Percentiles rank a stretch among this genome's conserved stretches.
phyloP scores from a whole-genome alignment of 352 stramenopile genomes.

The Pythium rhizo-oryzae region DNA sequence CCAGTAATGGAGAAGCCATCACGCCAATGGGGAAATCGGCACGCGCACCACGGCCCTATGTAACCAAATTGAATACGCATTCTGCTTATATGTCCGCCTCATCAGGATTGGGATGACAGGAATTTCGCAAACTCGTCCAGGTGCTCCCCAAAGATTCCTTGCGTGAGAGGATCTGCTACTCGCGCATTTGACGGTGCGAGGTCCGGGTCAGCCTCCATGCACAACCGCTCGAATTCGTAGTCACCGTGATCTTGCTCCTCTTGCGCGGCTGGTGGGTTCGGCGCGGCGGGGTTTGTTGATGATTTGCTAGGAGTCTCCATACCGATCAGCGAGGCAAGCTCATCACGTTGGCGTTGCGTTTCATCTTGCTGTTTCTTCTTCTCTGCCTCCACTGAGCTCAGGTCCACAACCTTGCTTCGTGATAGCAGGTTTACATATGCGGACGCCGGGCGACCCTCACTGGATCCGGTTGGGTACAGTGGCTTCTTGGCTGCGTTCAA shows the following conservation, averaged over 20 bases:
- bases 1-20: conserved; percentile 6
- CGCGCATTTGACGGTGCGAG: conserved; percentile 33
- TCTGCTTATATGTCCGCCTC: not conserved
- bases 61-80: not conserved
- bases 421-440: conserved; percentile 80
- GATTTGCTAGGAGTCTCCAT: not conserved
- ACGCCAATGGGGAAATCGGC: too few relatives aligned
- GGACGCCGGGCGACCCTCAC: conserved; percentile 61
- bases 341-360: not conserved
- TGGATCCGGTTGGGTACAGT: conserved; percentile 78
- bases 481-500: conserved; percentile 58
- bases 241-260: conserved; percentile 61
- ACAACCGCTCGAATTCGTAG: conserved; percentile 82
- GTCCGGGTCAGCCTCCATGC: conserved; percentile 76
- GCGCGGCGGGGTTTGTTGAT: not conserved
- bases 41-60: not conserved
- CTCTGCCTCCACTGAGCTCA: conserved; percentile 51
- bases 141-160: conserved; percentile 51
- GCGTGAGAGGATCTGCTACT: not conserved
- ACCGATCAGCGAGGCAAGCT: not conserved
- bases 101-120: conserved; percentile 36
- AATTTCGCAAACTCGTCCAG: conserved; percentile 60
- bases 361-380: conserved; percentile 37
- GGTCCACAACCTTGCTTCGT: conserved; percentile 81
- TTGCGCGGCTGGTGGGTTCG: not conserved